phyloP scores from a whole-genome alignment of 441 rosid species.

The Pelargonium hybrid region DNA sequence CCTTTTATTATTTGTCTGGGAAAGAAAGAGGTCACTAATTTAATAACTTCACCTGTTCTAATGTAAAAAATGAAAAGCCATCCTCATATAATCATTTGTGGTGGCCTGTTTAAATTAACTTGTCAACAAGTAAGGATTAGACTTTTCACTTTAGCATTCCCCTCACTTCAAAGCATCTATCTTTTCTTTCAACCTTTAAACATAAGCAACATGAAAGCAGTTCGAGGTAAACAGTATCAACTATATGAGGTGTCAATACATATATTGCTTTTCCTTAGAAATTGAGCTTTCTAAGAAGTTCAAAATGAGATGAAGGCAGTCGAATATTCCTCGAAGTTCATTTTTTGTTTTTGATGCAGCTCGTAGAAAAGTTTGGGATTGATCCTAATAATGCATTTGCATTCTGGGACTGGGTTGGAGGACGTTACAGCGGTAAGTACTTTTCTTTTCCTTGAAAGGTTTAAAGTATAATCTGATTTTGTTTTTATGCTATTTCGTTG shows the following conservation, averaged over 20 bases:
- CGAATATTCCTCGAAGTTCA: not conserved
- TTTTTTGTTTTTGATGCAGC: constrained; percentile 34
- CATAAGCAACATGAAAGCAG: too few relatives aligned
- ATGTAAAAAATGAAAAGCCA: not conserved
- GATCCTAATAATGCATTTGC: constrained; percentile 96
- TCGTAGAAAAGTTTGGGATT: constrained; percentile 90
- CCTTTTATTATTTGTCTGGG: not conserved
- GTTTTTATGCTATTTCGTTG: constrained; percentile 12
- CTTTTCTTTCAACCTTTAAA: too few relatives aligned
- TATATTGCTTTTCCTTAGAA: too few relatives aligned
- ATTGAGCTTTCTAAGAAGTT: not conserved
- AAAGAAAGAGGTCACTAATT: not conserved
- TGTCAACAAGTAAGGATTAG: not conserved
- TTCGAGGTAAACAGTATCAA: too few relatives aligned
- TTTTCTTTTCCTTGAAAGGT: constrained; percentile 12
- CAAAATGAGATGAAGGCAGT: not conserved
- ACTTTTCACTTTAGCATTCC: too few relatives aligned
- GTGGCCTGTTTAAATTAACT: not conserved
- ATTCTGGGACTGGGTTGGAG: constrained; percentile 99
- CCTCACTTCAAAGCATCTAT: too few relatives aligned
- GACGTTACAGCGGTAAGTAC: constrained; percentile 81
- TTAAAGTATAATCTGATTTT: constrained; percentile 13
- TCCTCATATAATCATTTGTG: not conserved
- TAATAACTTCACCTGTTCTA: not conserved
- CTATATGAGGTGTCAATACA: too few relatives aligned